phyloP scores from a whole-genome alignment of 352 stramenopile species.

The Halophytophthora polymorphica region DNA sequence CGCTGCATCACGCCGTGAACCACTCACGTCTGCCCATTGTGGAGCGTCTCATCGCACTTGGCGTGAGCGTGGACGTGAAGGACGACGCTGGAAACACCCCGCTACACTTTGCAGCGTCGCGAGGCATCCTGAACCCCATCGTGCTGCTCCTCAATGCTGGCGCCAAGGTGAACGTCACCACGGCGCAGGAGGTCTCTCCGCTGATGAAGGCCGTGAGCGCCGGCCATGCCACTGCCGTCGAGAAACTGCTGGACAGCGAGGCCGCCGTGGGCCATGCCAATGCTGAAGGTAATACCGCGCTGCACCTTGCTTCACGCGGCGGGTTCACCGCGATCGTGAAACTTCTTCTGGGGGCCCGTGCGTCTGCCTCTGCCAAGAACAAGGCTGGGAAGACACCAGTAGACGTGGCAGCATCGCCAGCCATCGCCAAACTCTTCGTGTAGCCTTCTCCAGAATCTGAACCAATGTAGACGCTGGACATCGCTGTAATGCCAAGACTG shows the following conservation, averaged over 20 bases:
- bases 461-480: too few species aligned
- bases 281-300: constrained; percentile 74
- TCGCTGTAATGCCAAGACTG: too few species aligned
- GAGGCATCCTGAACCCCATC: constrained; percentile 87
- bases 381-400: constrained; percentile 77
- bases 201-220: constrained; percentile 86
- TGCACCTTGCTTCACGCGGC: constrained; percentile 81
- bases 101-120: constrained; percentile 76
- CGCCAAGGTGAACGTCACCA: constrained; percentile 74
- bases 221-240: constrained; percentile 75
- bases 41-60: constrained; percentile 68
- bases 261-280: constrained; percentile 67
- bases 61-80: constrained; percentile 66
- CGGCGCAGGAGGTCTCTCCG: constrained; percentile 75
- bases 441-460: constrained; percentile 5
- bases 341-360: constrained; percentile 54
- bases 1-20: constrained; percentile 86
- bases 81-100: constrained; percentile 86
- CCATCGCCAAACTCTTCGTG: constrained; percentile 62
- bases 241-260: constrained; percentile 85
- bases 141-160: constrained; percentile 67
- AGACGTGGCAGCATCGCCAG: constrained; percentile 59
- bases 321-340: constrained; percentile 75
- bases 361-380: constrained; percentile 48
- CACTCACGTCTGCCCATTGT: constrained; percentile 63